Evolutionary conservation across 2,329 filamentous ascomycete genomes (phyloP), one percentile per base, ranked within the genome.

Genomic region (Cladosporium sp.): DNA sequence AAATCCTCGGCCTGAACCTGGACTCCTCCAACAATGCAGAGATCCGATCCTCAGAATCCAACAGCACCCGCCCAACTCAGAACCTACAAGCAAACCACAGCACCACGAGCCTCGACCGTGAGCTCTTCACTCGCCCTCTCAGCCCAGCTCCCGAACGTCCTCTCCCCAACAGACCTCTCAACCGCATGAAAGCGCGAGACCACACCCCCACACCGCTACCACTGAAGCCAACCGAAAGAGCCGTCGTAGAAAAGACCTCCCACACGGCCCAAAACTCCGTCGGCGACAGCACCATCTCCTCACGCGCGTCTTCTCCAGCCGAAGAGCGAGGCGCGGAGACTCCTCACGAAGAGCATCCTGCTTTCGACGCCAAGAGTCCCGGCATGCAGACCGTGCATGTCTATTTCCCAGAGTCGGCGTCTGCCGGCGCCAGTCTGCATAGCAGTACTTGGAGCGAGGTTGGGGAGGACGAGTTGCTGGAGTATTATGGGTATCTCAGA

Each of bases 1-100:
- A 65, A 45, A 58, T 69, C 34, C 65, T 70, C 36, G 67, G 65
- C 8, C 57, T 68, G 7, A 20, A 6, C n/a, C n/a, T 58, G 17
- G 45, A 51, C 9, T 8, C 17, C 43, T 2, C 37, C 6, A 39
- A n/a, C 19, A 39, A 19, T 22, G 25, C 47, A 9, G 43, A 47
- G 25, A 9, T 8, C 30, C 30, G 30, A 34, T 47, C 43, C 43
- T 47, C 43, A 30, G 22, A 39, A 15, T 17, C 25, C n/a, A 11
- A 5, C 6, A 37, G n/a, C 38, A 25, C 15, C 20, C n/a, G 25
- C 28, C 36, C 56, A 17, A 28, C 47, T 5, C 45, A 40, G 3
- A 47, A 42, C 11, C n/a, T 17, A 50, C 22, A 59, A 54, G 30
- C 39, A n/a, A 55, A 55, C 30, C 49, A 47, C 19, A 40, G 57